Evolutionary conservation across 176 grass and related monocot genomes (phyloP).

Genomic region (Phragmites australis): DNA sequence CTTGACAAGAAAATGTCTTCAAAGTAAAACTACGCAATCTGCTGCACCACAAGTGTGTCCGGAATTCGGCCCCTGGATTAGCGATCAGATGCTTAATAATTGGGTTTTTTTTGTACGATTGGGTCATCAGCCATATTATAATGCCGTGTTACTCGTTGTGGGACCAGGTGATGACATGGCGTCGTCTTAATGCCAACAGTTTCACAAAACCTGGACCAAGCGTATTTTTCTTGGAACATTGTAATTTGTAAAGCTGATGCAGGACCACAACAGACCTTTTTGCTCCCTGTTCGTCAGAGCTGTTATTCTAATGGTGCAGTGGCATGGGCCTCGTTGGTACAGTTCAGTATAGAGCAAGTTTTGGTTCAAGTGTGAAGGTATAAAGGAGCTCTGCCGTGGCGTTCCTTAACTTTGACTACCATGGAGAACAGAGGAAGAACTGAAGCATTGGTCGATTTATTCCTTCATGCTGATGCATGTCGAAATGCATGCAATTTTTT

Average conservation of each 20-base stretch:
- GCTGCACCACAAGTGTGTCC: not conserved
- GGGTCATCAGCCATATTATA: not conserved
- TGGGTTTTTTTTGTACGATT: not conserved
- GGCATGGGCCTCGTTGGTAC: not conserved
- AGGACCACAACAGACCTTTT: too few relatives aligned
- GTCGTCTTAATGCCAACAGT: not conserved
- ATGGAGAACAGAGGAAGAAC: not conserved
- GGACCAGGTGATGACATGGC: not conserved
- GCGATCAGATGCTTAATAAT: not conserved
- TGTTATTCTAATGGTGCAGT: not conserved
- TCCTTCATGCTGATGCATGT: not conserved
- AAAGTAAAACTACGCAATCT: too few relatives aligned
- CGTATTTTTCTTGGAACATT: too few relatives aligned
- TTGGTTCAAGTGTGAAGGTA: not conserved
- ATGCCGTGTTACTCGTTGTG: not conserved
- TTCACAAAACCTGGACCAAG: not conserved
- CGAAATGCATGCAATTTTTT: not conserved
- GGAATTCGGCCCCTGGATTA: not conserved
- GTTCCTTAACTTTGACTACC: not conserved
- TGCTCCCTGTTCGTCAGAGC: not conserved
- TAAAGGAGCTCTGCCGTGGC: too few relatives aligned
- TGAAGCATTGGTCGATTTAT: not conserved
- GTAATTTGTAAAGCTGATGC: too few relatives aligned
- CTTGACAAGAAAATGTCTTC: too few relatives aligned
- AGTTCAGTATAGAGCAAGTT: not conserved